phyloP scores from a whole-genome alignment of 306 rosid species.

The Malus sylvestris region DNA sequence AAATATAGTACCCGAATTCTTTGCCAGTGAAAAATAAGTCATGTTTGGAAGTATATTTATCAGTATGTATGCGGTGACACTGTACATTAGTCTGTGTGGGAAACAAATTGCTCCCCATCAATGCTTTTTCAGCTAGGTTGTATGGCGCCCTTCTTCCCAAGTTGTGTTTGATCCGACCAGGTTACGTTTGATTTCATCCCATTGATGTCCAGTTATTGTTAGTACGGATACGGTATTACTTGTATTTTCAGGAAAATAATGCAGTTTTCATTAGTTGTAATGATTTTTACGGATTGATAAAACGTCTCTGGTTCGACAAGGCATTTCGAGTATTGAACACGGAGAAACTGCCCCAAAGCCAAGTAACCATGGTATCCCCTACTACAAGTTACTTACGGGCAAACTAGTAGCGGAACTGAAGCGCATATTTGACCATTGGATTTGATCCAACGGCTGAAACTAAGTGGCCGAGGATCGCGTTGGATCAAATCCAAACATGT shows the following conservation, averaged over 20 bases:
- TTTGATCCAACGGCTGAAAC: too few relatives aligned
- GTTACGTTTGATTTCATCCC: neutral
- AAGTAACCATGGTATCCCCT: too few relatives aligned
- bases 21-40: conserved; percentile 33
- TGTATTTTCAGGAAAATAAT: neutral
- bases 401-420: too few relatives aligned
- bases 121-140: conserved; percentile 35
- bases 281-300: neutral
- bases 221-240: neutral
- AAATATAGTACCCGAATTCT: conserved; percentile 33
- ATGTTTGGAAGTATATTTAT: conserved; percentile 22
- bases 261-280: neutral
- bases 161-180: conserved; percentile 13
- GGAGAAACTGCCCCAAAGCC: too few relatives aligned
- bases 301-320: neutral
- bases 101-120: conserved; percentile 36
- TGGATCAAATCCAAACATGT: too few relatives aligned
- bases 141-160: conserved; percentile 26
- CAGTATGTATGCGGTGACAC: conserved; percentile 26
- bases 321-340: too few relatives aligned
- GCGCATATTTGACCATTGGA: too few relatives aligned
- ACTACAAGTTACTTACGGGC: too few relatives aligned
- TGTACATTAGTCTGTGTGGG: conserved; percentile 50
- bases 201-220: neutral
- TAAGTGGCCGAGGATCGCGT: too few relatives aligned